A percentile compares a stretch with the other conserved stretches of the same genome.
Conservation (phyloP, 192 early-diverging fungal species). For the Pilobolus umbonatus region DNA sequence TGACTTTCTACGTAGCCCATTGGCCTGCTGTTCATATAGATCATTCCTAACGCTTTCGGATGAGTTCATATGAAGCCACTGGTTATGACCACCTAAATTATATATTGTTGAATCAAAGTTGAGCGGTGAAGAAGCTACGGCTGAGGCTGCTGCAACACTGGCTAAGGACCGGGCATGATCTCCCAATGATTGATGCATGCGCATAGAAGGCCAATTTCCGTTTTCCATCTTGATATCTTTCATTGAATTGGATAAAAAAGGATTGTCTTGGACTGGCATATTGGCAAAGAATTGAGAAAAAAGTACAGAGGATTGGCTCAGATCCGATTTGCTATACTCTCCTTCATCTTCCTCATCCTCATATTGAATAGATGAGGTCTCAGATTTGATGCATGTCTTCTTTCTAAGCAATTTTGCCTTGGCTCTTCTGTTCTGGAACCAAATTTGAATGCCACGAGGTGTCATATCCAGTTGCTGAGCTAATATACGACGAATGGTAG, state of each 20-base stretch:
- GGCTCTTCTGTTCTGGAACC: slow-evolving; percentile 89
- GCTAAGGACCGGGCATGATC: slow-evolving; percentile 10
- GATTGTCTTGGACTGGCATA: not conserved
- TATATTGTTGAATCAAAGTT: not conserved
- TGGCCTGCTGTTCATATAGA: not conserved
- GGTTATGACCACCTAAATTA: not conserved
- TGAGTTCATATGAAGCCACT: not conserved
- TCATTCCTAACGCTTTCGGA: too few relatives aligned
- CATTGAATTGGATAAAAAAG: not conserved
- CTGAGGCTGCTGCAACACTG: slow-evolving; percentile 5
- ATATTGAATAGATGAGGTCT: not conserved
- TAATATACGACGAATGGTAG: slow-evolving; percentile 55
- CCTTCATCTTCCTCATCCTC: slow-evolving; percentile 2
- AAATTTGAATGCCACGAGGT: slow-evolving; percentile 74
- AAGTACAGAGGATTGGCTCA: slow-evolving; percentile 14
- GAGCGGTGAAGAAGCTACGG: not conserved
- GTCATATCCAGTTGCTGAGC: slow-evolving; percentile 65
- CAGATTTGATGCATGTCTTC: slow-evolving; percentile 1
- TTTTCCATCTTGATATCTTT: not conserved
- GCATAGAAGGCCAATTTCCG: not conserved
- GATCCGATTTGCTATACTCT: not conserved
- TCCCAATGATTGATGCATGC: not conserved
- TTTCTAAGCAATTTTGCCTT: slow-evolving; percentile 68
- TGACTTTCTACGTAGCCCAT: not conserved
- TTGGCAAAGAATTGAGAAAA: slow-evolving; percentile 24